phyloP scores from a whole-genome alignment of 2,329 filamentous ascomycete genomes.

The Xylariaceae sp. region DNA sequence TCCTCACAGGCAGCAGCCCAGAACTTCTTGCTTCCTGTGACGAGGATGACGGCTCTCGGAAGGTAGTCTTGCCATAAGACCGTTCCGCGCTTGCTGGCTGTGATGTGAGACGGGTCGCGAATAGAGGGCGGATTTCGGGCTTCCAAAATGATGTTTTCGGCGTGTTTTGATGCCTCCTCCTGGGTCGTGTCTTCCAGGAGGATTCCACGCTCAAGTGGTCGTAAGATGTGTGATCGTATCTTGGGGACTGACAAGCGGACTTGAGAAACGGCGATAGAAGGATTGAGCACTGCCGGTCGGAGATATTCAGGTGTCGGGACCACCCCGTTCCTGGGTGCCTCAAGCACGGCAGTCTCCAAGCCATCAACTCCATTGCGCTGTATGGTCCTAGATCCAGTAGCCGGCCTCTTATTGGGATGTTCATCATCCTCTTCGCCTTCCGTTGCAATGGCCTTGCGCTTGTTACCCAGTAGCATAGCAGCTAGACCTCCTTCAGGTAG shows the following conservation, averaged over 20 bases:
- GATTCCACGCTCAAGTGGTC: slow-evolving; percentile 69
- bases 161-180: slow-evolving; percentile 59
- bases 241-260: slow-evolving; percentile 84
- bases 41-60: slow-evolving; percentile 78
- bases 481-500: slow-evolving; percentile 85
- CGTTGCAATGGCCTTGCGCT: slow-evolving; percentile 71
- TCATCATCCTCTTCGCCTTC: slow-evolving; percentile 75
- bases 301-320: slow-evolving; percentile 76
- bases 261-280: slow-evolving; percentile 76
- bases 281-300: slow-evolving; percentile 81
- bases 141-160: slow-evolving; percentile 77
- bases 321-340: slow-evolving; percentile 55
- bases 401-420: slow-evolving; percentile 45
- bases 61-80: slow-evolving; percentile 92
- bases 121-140: slow-evolving; percentile 76
- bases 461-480: slow-evolving; percentile 85
- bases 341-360: slow-evolving; percentile 67
- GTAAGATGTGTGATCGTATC: slow-evolving; percentile 75
- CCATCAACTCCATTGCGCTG: slow-evolving; percentile 75
- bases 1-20: slow-evolving; percentile 95
- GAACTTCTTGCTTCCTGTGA: slow-evolving; percentile 84
- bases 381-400: slow-evolving; percentile 68
- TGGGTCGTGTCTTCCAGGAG: slow-evolving; percentile 48
- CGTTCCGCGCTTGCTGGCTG: slow-evolving; percentile 73
- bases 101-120: slow-evolving; percentile 80